These are phyloP conservation scores for Sequoiadendron giganteum DNA, from an alignment of 75 land plant species.

Conservation along the genomic window DNA sequence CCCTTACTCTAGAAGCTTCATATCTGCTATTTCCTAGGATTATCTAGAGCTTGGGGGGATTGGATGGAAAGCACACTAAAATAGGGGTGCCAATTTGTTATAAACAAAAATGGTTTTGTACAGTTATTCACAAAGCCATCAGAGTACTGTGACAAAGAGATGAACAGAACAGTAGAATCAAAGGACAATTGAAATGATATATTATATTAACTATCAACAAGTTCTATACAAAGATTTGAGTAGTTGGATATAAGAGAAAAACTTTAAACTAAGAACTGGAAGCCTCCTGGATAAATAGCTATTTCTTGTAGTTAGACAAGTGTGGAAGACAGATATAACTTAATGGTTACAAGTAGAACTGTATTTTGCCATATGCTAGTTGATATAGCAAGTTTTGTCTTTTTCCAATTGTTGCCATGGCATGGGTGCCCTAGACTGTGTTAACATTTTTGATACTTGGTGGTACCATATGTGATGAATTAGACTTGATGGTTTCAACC, in stretches of 20 bases:
- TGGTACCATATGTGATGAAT: not conserved
- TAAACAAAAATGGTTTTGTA: too few species aligned
- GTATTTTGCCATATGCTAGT: not conserved
- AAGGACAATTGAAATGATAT: not conserved
- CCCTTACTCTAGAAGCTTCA: too few species aligned
- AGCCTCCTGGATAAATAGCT: not conserved
- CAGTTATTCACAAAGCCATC: too few species aligned
- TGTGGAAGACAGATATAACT: not conserved
- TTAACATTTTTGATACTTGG: too few species aligned
- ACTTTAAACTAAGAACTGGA: not conserved
- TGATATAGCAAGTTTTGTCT: not conserved
- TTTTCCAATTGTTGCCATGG: not conserved
- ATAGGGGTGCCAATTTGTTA: too few species aligned
- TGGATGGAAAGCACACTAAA: not conserved
- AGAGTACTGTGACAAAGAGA: not conserved
- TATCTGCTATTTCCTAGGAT: too few species aligned
- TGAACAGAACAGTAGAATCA: not conserved
- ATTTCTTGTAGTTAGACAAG: not conserved
- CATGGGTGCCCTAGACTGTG: not conserved
- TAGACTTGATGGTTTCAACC: not conserved
- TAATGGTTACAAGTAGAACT: not conserved
- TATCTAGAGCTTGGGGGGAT: too few species aligned
- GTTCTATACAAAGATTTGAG: not conserved
- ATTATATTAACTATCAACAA: not conserved
- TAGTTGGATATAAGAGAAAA: not conserved